Conservation (phyloP, 1,284 basidiomycete genomes). For the Sporisorium reilianum region DNA sequence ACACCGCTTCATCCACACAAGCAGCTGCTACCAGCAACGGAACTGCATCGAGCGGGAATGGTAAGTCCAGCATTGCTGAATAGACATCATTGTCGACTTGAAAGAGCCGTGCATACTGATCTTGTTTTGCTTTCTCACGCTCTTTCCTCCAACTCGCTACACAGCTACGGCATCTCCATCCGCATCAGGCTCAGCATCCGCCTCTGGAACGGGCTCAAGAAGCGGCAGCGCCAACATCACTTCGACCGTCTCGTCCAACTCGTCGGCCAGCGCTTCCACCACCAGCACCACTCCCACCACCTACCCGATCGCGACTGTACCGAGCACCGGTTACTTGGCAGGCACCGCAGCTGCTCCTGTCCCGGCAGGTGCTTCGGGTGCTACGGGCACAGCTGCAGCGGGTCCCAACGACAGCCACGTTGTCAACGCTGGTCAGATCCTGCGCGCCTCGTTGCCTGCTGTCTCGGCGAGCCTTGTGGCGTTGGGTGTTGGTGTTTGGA, state of each 20-base stretch:
- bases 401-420: slow-evolving; percentile 47
- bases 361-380: slow-evolving; percentile 29
- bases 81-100: neutral
- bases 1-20: slow-evolving; percentile 34
- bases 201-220: slow-evolving; percentile 23
- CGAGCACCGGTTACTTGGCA: slow-evolving; percentile 41
- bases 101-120: slow-evolving; percentile 1
- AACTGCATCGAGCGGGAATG: slow-evolving; percentile 23
- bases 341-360: slow-evolving; percentile 44
- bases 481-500: slow-evolving; percentile 27
- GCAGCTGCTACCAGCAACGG: slow-evolving; percentile 13
- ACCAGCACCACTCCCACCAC: slow-evolving; percentile 47
- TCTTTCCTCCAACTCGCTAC: neutral
- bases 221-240: slow-evolving; percentile 12
- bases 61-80: slow-evolving; percentile 12
- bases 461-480: slow-evolving; percentile 27
- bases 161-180: slow-evolving; percentile 21
- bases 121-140: neutral
- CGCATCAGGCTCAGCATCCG: slow-evolving; percentile 22
- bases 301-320: slow-evolving; percentile 44
- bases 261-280: slow-evolving; percentile 20
- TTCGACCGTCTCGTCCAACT: slow-evolving; percentile 15
- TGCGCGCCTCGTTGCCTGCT: slow-evolving; percentile 21
- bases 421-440: slow-evolving; percentile 31
- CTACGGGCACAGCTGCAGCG: slow-evolving; percentile 16